Conservation (phyloP, 2,329 filamentous ascomycete species). For the Nemania sp. region DNA sequence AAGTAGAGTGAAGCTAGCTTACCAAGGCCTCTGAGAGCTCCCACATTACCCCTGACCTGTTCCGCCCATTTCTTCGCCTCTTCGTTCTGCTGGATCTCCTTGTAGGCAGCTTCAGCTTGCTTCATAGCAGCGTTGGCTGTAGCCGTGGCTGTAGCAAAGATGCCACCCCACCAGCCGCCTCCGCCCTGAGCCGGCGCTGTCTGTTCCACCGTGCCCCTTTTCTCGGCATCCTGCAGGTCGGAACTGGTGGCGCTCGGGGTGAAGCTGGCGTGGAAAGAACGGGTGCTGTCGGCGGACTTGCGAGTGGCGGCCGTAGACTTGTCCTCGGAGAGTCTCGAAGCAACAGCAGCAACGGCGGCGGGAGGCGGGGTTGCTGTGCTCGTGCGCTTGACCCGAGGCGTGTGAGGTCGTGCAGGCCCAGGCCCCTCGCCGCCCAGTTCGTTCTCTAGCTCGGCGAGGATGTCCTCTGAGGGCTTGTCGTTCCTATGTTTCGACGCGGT, state of each 20-base stretch:
- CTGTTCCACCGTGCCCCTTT: conserved; percentile 62
- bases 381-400: conserved; percentile 74
- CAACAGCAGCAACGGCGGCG: conserved; percentile 60
- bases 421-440: conserved; percentile 78
- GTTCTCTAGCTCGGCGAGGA: conserved; percentile 88
- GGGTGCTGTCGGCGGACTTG: conserved; percentile 82
- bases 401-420: conserved; percentile 82
- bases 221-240: conserved; percentile 69
- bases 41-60: conserved; percentile 90
- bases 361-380: conserved; percentile 63
- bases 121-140: conserved; percentile 80
- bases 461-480: conserved; percentile 71
- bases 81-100: conserved; percentile 95
- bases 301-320: conserved; percentile 62
- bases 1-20: conserved; percentile 51
- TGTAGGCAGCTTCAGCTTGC: conserved; percentile 91
- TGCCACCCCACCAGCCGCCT: conserved; percentile 89
- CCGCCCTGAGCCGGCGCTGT: conserved; percentile 55
- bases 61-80: conserved; percentile 97
- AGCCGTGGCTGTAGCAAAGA: conserved; percentile 79
- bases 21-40: conserved; percentile 81
- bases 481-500: conserved; percentile 60
- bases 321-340: conserved; percentile 73
- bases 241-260: conserved; percentile 76
- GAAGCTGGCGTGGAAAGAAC: conserved; percentile 77